Conservation (phyloP, 768 basidiomycete species). For the Termitomyces sp. region DNA sequence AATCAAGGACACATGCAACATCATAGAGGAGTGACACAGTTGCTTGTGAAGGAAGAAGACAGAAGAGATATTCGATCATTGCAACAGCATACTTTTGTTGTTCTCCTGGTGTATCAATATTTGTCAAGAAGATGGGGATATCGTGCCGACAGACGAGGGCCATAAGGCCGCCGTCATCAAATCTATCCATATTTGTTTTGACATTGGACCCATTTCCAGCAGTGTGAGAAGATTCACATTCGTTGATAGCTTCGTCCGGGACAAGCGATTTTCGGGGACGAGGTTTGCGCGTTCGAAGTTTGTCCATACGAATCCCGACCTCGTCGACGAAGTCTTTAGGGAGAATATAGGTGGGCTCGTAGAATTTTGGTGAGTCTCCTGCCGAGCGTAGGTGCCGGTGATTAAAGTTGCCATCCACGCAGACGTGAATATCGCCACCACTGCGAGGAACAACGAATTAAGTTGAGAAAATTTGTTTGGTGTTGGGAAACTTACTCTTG, state of each 20-base stretch:
- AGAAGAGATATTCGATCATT: constrained; percentile 29
- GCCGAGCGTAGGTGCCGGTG: constrained; percentile 31
- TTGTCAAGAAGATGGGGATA: constrained; percentile 34
- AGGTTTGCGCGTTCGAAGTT: constrained; percentile 5
- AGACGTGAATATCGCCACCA: constrained; percentile 38
- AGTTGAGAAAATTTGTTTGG: too few species aligned
- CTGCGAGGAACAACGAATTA: constrained; percentile 9
- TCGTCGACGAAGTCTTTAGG: constrained; percentile 33
- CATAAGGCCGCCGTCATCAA: constrained; percentile 36
- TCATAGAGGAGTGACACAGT: constrained; percentile 31
- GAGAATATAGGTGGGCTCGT: constrained; percentile 20
- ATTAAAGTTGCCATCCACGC: constrained; percentile 38
- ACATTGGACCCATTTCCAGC: constrained; percentile 26
- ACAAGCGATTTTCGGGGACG: not conserved
- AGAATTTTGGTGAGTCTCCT: constrained; percentile 28
- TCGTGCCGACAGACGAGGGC: constrained; percentile 38
- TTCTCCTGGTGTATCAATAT: constrained; percentile 39
- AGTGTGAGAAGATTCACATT: constrained; percentile 31
- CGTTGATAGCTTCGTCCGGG: constrained; percentile 32
- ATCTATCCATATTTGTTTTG: constrained; percentile 16
- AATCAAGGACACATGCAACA: constrained; percentile 14
- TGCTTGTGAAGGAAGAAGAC: constrained; percentile 25
- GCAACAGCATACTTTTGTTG: constrained; percentile 37
- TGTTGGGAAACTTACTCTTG: not conserved
- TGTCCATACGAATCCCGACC: constrained; percentile 26